These are phyloP conservation scores for Saccharomyces hybrid DNA, from an alignment of 1,139 yeast species.

Conservation along the genomic window DNA sequence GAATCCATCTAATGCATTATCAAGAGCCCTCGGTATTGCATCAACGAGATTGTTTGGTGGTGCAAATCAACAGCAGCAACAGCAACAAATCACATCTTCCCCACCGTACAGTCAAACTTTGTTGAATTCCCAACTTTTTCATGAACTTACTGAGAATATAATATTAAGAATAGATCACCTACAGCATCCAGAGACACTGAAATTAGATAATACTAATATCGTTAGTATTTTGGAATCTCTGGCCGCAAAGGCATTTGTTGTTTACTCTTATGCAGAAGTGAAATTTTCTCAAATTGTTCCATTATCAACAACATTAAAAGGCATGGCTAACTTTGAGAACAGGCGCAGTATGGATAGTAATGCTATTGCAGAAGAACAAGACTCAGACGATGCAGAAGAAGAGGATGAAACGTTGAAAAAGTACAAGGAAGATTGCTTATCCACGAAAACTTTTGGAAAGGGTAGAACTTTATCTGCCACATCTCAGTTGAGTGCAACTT, in stretches of 20 bases:
- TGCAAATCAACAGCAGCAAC: constrained; percentile 20
- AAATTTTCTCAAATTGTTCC: constrained; percentile 81
- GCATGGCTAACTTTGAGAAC: constrained; percentile 16
- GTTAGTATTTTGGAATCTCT: constrained; percentile 56
- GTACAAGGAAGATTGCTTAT: not conserved
- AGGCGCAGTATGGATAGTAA: constrained; percentile 27
- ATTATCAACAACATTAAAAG: constrained; percentile 51
- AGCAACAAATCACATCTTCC: constrained; percentile 9
- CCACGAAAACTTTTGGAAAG: not conserved
- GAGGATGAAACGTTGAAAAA: constrained; percentile 4
- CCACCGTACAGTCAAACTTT: constrained; percentile 16
- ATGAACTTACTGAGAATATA: constrained; percentile 30
- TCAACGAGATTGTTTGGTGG: constrained; percentile 78
- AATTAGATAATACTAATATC: constrained; percentile 27
- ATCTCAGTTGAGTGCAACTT: constrained; percentile 13
- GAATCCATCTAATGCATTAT: constrained; percentile 81
- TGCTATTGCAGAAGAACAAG: constrained; percentile 28
- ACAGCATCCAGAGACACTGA: constrained; percentile 8
- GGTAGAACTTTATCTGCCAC: not conserved
- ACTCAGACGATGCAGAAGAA: constrained; percentile 19
- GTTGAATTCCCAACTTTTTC: constrained; percentile 24
- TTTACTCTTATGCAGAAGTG: constrained; percentile 82
- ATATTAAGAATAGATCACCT: constrained; percentile 28
- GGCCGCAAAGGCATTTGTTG: constrained; percentile 86
- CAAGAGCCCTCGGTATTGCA: constrained; percentile 82